A percentile compares a stretch with the other conserved stretches of the same genome.
Conservation (phyloP, 177 flowering plant species). For the Tripterygium wilfordii region DNA sequence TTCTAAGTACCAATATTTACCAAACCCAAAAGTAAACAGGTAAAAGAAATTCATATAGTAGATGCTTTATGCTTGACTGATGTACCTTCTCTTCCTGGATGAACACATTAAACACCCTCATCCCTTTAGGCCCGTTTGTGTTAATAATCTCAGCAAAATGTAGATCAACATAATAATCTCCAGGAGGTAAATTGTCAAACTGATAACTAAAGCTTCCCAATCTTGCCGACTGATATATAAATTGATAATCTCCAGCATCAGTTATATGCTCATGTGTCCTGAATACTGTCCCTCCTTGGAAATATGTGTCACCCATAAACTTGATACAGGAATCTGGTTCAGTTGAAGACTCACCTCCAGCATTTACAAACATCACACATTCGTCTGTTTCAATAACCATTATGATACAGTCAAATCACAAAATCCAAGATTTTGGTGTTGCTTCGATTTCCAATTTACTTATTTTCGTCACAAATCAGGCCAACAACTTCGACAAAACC, state of each 20-base stretch:
- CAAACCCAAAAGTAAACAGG: not conserved
- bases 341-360: constrained; percentile 47
- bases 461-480: no score
- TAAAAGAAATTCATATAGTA: not conserved
- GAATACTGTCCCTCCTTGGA: constrained; percentile 66
- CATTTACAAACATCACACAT: constrained; percentile 69
- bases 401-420: not conserved
- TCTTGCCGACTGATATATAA: constrained; percentile 74
- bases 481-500: not conserved
- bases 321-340: constrained; percentile 27
- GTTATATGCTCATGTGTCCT: constrained; percentile 56
- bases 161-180: constrained; percentile 79
- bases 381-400: constrained; percentile 38
- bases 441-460: no score
- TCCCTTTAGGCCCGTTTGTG: constrained; percentile 83
- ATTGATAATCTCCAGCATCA: constrained; percentile 62
- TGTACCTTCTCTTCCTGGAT: constrained; percentile 92
- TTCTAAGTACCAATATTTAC: not conserved
- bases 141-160: constrained; percentile 87
- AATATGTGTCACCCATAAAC: constrained; percentile 41
- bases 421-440: not conserved
- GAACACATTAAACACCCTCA: constrained; percentile 81
- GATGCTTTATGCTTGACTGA: not conserved
- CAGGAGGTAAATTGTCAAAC: constrained; percentile 52
- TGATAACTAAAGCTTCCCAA: constrained; percentile 64